Base-by-base conservation (phyloP, 208 protist genomes). In the Leptomonas seymouri region DNA sequence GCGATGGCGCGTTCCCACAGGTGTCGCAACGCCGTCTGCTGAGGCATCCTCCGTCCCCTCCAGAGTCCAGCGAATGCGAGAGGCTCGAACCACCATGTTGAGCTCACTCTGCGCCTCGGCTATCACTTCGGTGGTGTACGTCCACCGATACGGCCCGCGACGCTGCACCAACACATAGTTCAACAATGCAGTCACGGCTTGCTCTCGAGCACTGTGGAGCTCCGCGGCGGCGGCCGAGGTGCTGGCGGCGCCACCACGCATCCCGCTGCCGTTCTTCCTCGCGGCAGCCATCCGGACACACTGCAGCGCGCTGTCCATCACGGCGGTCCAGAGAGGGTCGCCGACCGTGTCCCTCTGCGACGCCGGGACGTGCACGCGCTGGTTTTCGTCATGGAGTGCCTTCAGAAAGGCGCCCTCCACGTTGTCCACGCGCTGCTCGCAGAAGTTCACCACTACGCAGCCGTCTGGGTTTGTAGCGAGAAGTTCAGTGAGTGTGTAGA, bases 391-490 rank as follows among this genome's bases (percentile, higher is more conserved):
- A 25, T 88, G 57, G 41, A 97, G 69, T 36, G 89, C 50, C 30
- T 49, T 61, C 44, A 95, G 60, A 49, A 97, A 97, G 20, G 70
- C 78, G 0, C 81, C 88, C 59, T 97, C 89, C 1, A 97, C 89
- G 51, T 94, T 69, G 21, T 89, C 46, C 23, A 97, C 88, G 36
- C 92, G 92, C 74, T 97, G 92, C 75, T 97, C 92, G 62, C 92
- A 97, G 65, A 95, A 94, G 78, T 94, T 95, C 20, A 97, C 67
- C 31, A 97, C 60, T 31, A 84, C 67, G 59, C 86, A 93, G n/a
- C 44, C 66, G 11, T 64, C 60, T 3, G 85, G 83, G 58, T 90
- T 91, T 2, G 76, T 75, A 0, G 50, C 64, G 27, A 94, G 60
- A 2, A 97, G 74, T 71, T 94, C 85, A 1, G 79, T 80, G n/a